phyloP scores from a whole-genome alignment of 148 eudicot species.

The Vaccinium vitisidaea region DNA sequence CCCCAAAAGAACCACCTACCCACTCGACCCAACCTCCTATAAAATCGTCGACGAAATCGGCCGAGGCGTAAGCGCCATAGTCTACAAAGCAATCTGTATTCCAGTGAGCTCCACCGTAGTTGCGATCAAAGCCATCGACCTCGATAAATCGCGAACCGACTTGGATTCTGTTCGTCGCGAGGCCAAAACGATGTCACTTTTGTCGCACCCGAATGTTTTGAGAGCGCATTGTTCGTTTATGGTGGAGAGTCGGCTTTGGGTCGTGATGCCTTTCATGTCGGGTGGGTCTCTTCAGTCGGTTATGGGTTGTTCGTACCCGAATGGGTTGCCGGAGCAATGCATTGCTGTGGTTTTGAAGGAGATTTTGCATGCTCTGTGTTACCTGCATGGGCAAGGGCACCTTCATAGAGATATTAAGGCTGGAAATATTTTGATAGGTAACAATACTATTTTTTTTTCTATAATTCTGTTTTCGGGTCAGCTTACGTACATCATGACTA shows the following conservation, averaged over 20 bases:
- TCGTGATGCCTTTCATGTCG: slow-evolving; percentile 84
- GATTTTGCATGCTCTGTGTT: slow-evolving; percentile 46
- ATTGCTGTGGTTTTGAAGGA: slow-evolving; percentile 53
- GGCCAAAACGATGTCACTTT: slow-evolving; percentile 59
- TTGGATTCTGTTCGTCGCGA: slow-evolving; percentile 54
- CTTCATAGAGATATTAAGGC: slow-evolving; percentile 71
- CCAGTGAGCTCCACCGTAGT: slow-evolving; percentile 40
- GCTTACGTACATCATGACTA: too few species aligned
- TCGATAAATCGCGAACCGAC: slow-evolving; percentile 49
- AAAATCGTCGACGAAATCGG: slow-evolving; percentile 56
- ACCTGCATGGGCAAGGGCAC: slow-evolving; percentile 73
- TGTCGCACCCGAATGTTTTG: slow-evolving; percentile 71
- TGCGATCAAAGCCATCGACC: slow-evolving; percentile 71
- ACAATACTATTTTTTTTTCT: background rate
- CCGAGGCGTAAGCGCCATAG: slow-evolving; percentile 58
- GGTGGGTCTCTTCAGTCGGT: slow-evolving; percentile 70
- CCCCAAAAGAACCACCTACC: slow-evolving; percentile 27
- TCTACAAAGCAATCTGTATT: slow-evolving; percentile 63
- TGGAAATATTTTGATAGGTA: slow-evolving; percentile 47
- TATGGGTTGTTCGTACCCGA: slow-evolving; percentile 41
- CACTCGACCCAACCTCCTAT: slow-evolving; percentile 55
- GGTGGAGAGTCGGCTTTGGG: slow-evolving; percentile 60
- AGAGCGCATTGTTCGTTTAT: slow-evolving; percentile 68
- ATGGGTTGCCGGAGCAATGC: slow-evolving; percentile 53
- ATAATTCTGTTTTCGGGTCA: too few species aligned